phyloP scores from a whole-genome alignment of 495 filamentous ascomycete species.

The Aspergillus leporis region DNA sequence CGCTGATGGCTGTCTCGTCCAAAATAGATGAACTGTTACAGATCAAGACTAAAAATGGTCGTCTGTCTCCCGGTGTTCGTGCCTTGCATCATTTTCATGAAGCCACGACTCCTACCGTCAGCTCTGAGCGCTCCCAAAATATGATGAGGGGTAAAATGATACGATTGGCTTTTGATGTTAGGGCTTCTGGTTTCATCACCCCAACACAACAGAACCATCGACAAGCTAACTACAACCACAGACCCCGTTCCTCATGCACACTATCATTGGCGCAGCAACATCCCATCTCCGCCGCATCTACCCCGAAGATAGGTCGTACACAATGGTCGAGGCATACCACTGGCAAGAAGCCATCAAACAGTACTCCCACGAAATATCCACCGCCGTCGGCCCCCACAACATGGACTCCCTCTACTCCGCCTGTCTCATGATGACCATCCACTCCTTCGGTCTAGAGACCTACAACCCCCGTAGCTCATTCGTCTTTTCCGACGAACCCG shows the following conservation, averaged over 20 bases:
- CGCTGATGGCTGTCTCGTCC: constrained; percentile 24
- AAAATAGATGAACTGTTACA: constrained; percentile 29
- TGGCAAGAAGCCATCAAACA: constrained; percentile 43
- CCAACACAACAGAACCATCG: background rate
- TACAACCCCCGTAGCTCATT: constrained; percentile 43
- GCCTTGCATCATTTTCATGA: constrained; percentile 39
- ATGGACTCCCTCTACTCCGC: constrained; percentile 47
- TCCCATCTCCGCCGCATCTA: constrained; percentile 40
- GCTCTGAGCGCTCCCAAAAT: constrained; percentile 18
- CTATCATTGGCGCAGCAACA: constrained; percentile 40
- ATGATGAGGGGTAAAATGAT: constrained; percentile 37
- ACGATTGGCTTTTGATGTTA: constrained; percentile 41
- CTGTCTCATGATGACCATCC: constrained; percentile 42
- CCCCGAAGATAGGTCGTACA: constrained; percentile 28
- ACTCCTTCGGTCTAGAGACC: constrained; percentile 38
- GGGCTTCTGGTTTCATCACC: constrained; percentile 5
- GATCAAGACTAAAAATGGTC: constrained; percentile 3
- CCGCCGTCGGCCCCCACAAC: constrained; percentile 33
- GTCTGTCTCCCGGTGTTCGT: constrained; percentile 18
- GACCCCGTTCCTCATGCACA: constrained; percentile 51
- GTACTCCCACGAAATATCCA: constrained; percentile 35
- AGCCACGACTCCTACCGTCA: constrained; percentile 26
- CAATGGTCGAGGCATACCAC: constrained; percentile 43
- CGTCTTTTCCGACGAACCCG: constrained; percentile 38
- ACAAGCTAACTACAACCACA: constrained; percentile 22